These are phyloP conservation scores for Ceratobasidium sp. DNA, from an alignment of 1,284 basidiomycete species.

Conservation along the genomic window DNA sequence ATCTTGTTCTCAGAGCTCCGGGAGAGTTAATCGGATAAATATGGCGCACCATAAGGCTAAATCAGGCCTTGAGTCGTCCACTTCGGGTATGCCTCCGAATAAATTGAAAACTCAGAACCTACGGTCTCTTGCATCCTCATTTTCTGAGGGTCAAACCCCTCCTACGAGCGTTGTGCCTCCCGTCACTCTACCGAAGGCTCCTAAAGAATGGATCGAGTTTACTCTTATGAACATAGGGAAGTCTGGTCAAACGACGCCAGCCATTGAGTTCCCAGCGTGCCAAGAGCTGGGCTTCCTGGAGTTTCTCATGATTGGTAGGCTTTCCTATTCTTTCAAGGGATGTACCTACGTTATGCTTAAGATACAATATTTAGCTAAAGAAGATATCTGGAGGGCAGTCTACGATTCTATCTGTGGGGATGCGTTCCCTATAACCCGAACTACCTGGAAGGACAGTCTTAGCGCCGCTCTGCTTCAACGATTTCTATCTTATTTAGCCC, in stretches of 20 bases:
- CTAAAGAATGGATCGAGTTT: constrained; percentile 66
- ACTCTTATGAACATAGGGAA: constrained; percentile 9
- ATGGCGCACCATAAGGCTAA: no score
- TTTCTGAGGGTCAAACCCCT: not conserved
- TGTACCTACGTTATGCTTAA: not conserved
- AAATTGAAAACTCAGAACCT: not conserved
- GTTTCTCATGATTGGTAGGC: constrained; percentile 20
- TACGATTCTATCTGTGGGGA: not conserved
- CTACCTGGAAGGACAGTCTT: constrained; percentile 10
- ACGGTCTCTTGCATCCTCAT: not conserved
- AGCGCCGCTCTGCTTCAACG: not conserved
- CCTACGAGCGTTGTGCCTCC: not conserved
- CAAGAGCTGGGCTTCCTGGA: constrained; percentile 20
- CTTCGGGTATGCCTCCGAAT: not conserved
- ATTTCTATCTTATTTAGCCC: constrained; percentile 15
- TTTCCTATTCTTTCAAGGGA: not conserved
- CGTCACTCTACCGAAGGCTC: constrained; percentile 46
- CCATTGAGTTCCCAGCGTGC: not conserved
- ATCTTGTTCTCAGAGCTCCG: no score
- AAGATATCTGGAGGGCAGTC: constrained; percentile 20
- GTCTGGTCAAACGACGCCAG: not conserved
- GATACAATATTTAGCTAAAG: not conserved
- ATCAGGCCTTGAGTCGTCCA: no score
- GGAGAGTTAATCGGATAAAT: no score
- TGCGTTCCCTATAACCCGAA: not conserved